Evolutionary conservation across 192 early-diverging fungal genomes (phyloP).

Genomic region (Umbelopsis isabellina): DNA sequence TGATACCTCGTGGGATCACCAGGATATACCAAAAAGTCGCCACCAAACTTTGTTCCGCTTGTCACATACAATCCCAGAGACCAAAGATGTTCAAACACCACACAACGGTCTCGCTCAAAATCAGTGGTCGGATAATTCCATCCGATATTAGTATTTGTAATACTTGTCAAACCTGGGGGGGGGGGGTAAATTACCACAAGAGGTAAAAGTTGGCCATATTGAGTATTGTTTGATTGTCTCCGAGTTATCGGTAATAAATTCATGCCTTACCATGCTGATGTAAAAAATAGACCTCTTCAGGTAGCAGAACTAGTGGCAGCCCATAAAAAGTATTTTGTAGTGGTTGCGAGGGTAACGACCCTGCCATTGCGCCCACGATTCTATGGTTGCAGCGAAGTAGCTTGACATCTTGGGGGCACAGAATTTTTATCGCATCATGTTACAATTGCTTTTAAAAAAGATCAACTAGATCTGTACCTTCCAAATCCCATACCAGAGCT

Average conservation of each 20-base stretch:
- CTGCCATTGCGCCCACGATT: conserved; percentile 71
- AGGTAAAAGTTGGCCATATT: conserved; percentile 1
- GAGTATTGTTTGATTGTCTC: conserved; percentile 16
- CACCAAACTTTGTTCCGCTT: conserved; percentile 82
- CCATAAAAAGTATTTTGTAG: conserved; percentile 79
- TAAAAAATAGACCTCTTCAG: conserved; percentile 69
- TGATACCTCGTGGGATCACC: conserved; percentile 76
- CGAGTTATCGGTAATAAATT: background rate
- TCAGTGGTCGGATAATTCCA: conserved; percentile 48
- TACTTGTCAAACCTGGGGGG: background rate
- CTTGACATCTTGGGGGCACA: conserved; percentile 49
- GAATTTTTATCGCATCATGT: background rate
- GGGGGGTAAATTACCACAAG: background rate
- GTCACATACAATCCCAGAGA: conserved; percentile 67
- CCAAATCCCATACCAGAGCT: conserved; percentile 8
- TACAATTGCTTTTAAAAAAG: background rate
- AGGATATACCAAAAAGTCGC: conserved; percentile 83
- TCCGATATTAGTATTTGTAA: conserved; percentile 11
- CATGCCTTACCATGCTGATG: conserved; percentile 36
- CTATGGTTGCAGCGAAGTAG: conserved; percentile 55
- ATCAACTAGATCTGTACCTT: background rate
- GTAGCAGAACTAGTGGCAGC: conserved; percentile 71
- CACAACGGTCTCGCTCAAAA: conserved; percentile 40
- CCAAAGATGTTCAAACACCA: conserved; percentile 71
- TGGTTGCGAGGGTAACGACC: conserved; percentile 68